These are phyloP conservation scores for Cercophora sp. DNA, from an alignment of 495 filamentous ascomycete genomes.

Conservation along the genomic window DNA sequence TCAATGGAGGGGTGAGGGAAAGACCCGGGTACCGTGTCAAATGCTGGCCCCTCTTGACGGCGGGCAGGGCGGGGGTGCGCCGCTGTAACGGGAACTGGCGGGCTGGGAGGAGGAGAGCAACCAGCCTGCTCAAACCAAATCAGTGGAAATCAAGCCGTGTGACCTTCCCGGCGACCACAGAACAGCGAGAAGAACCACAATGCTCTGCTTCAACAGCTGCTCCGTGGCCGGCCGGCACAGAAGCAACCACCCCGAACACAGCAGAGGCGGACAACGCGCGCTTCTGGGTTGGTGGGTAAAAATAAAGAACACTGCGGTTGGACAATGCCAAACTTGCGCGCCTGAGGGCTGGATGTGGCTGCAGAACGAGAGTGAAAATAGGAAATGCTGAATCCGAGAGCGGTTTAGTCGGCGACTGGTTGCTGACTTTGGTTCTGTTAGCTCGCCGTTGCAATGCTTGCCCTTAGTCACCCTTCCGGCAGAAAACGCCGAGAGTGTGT, in stretches of 20 bases:
- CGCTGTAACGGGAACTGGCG: too few species aligned
- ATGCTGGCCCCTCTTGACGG: too few species aligned
- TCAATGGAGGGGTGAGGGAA: background rate
- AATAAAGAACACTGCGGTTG: slow-evolving; percentile 2
- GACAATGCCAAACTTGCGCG: slow-evolving; percentile 5
- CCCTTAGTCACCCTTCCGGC: background rate
- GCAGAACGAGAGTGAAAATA: background rate
- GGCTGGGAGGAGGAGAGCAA: too few species aligned
- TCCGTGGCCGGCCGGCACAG: too few species aligned
- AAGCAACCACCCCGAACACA: too few species aligned
- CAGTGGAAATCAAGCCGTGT: too few species aligned
- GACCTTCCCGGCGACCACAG: too few species aligned
- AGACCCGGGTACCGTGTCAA: background rate
- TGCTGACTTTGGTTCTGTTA: slow-evolving; percentile 7
- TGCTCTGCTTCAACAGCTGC: too few species aligned
- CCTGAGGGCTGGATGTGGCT: background rate
- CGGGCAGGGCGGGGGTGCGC: too few species aligned
- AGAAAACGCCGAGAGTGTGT: background rate
- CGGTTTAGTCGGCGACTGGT: background rate
- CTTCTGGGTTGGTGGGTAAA: background rate
- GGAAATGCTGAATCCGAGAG: background rate
- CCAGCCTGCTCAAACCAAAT: too few species aligned
- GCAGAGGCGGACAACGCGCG: too few species aligned
- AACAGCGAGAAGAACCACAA: too few species aligned
- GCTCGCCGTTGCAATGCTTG: background rate